A percentile compares a stretch with the other conserved stretches of the same genome.
These are phyloP conservation scores for Salinomyces thailandicus DNA, from an alignment of 2,329 filamentous ascomycete genomes.

Conservation along the genomic window DNA sequence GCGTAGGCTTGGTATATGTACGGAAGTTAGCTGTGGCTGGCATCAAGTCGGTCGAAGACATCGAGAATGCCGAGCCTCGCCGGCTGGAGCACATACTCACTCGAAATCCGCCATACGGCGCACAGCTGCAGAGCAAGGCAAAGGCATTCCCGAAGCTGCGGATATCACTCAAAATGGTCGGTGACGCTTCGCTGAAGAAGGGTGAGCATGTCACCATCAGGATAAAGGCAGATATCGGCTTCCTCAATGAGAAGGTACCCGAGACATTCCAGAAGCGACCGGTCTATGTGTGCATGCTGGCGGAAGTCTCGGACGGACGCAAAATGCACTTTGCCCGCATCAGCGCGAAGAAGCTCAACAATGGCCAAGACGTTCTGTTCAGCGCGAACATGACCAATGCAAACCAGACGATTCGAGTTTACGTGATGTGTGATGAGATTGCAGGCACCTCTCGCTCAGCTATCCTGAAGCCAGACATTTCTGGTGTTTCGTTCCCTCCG, in stretches of 20 bases:
- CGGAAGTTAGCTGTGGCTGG: conserved; percentile 62
- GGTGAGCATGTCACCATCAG: conserved; percentile 45
- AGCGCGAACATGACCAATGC: conserved; percentile 44
- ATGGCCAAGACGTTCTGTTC: conserved; percentile 50
- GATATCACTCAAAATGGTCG: conserved; percentile 42
- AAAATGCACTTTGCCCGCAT: conserved; percentile 59
- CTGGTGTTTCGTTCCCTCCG: conserved; percentile 34
- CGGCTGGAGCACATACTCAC: conserved; percentile 67
- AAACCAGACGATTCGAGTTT: conserved; percentile 53
- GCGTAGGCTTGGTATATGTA: conserved; percentile 64
- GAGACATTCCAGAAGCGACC: conserved; percentile 53
- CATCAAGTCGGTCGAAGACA: conserved; percentile 59
- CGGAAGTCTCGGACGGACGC: conserved; percentile 57
- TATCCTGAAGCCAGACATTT: conserved; percentile 41
- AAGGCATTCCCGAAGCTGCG: conserved; percentile 60
- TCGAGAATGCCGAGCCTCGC: conserved; percentile 56
- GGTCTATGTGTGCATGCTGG: conserved; percentile 63
- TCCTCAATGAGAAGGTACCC: conserved; percentile 54
- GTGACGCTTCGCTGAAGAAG: conserved; percentile 30
- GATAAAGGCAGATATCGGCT: conserved; percentile 58
- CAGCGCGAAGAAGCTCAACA: conserved; percentile 54
- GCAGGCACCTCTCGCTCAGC: conserved; percentile 48
- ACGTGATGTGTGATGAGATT: conserved; percentile 77
- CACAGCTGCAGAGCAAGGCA: conserved; percentile 54
- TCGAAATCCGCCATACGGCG: conserved; percentile 74